phyloP scores from a whole-genome alignment of 176 grass and related monocot genomes.

The Luzula sylvatica region DNA sequence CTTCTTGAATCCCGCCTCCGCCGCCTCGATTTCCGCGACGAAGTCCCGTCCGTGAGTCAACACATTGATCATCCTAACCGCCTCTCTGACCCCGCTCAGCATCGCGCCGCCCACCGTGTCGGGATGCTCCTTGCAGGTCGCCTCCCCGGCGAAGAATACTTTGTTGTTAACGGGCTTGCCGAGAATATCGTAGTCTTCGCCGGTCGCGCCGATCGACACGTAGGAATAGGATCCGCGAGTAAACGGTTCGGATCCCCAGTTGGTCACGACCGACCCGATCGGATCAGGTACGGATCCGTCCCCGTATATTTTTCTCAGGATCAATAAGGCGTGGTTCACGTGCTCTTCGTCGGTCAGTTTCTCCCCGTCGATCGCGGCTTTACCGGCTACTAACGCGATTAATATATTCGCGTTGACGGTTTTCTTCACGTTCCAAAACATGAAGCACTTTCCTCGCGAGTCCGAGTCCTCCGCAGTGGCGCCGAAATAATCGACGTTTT shows the following conservation, averaged over 20 bases:
- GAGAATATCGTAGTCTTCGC: slow-evolving; percentile 88
- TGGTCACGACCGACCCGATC: slow-evolving; percentile 84
- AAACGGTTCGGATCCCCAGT: slow-evolving; percentile 94
- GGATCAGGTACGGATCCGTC: slow-evolving; percentile 76
- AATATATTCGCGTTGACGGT: slow-evolving; percentile 78
- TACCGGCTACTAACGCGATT: slow-evolving; percentile 84
- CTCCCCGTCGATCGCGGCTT: slow-evolving; percentile 82
- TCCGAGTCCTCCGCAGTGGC: slow-evolving; percentile 85
- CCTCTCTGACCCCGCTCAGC: slow-evolving; percentile 96
- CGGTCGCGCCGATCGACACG: slow-evolving; percentile 87
- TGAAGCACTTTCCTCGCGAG: slow-evolving; percentile 89
- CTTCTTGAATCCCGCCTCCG: slow-evolving; percentile 62
- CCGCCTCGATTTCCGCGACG: slow-evolving; percentile 73
- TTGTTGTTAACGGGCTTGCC: slow-evolving; percentile 81
- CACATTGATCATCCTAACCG: slow-evolving; percentile 80
- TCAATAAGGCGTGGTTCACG: slow-evolving; percentile 68
- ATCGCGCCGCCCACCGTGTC: slow-evolving; percentile 99
- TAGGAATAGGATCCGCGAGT: slow-evolving; percentile 94
- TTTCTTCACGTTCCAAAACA: slow-evolving; percentile 99
- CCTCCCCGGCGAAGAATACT: slow-evolving; percentile 97
- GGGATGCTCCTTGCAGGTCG: slow-evolving; percentile 97
- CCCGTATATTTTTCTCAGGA: slow-evolving; percentile 85
- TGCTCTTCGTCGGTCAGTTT: slow-evolving; percentile 51
- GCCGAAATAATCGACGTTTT: slow-evolving; percentile 94
- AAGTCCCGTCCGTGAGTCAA: slow-evolving; percentile 66